phyloP scores from a whole-genome alignment of 352 stramenopile genomes.

The Pythium inflatum region DNA sequence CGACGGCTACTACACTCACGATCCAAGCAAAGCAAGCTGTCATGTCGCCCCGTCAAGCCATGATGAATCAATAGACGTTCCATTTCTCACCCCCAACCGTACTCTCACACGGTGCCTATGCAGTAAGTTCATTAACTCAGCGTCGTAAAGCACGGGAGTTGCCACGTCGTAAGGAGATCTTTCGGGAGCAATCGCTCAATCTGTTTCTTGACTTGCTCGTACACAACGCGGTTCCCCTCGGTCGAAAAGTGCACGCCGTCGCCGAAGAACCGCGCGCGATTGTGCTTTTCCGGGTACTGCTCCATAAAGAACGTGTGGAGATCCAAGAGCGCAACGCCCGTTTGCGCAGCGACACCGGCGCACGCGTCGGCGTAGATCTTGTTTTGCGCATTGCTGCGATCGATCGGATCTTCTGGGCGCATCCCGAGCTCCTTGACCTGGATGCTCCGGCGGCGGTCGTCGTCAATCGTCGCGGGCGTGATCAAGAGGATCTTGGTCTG shows the following conservation, averaged over 20 bases:
- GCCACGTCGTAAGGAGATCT: not conserved
- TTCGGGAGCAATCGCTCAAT: not conserved
- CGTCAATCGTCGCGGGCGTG: slow-evolving; percentile 49
- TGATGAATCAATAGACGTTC: not conserved
- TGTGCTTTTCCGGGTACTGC: slow-evolving; percentile 8
- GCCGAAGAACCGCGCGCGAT: slow-evolving; percentile 4
- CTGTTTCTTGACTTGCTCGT: slow-evolving; percentile 5
- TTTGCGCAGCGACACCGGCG: not conserved
- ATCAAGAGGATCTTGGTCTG: slow-evolving; percentile 46
- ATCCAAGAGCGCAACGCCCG: slow-evolving; percentile 7
- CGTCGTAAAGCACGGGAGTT: slow-evolving; percentile 4
- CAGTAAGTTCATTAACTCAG: too few species aligned
- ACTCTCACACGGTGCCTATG: too few species aligned
- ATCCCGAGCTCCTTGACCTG: slow-evolving; percentile 8
- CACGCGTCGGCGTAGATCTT: slow-evolving; percentile 35
- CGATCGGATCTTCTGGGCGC: slow-evolving; percentile 18
- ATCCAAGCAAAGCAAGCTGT: not conserved
- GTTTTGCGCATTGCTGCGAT: slow-evolving; percentile 45
- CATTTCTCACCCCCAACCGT: too few species aligned
- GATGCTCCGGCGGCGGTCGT: slow-evolving; percentile 31
- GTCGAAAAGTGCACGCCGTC: slow-evolving; percentile 10
- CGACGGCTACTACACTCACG: not conserved
- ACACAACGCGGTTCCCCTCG: slow-evolving; percentile 7
- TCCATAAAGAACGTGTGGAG: slow-evolving; percentile 17
- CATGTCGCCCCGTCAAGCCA: not conserved